A percentile compares a stretch with the other conserved stretches of the same genome.
These are phyloP conservation scores for Lophiostoma macrostomum DNA, from an alignment of 495 filamentous ascomycete genomes.

Conservation along the genomic window DNA sequence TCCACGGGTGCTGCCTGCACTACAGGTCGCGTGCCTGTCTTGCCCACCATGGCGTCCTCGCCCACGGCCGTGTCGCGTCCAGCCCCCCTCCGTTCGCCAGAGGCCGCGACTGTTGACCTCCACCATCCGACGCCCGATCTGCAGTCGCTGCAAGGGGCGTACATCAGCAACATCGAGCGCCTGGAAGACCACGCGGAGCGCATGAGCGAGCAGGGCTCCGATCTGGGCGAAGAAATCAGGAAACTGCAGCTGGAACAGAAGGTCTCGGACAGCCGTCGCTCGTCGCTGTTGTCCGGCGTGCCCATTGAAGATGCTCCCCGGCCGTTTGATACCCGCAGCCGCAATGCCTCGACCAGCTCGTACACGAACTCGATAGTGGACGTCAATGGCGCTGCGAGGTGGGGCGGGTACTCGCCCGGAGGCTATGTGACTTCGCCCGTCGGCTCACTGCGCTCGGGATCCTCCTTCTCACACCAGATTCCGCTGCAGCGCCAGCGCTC, in stretches of 20 bases:
- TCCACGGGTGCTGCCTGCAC: too few relatives aligned
- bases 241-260: slow-evolving; percentile 77
- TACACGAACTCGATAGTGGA: slow-evolving; percentile 64
- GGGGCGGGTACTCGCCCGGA: slow-evolving; percentile 68
- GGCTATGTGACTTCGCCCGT: slow-evolving; percentile 65
- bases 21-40: too few relatives aligned
- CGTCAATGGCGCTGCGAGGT: slow-evolving; percentile 61
- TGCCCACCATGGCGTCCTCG: slow-evolving; percentile 19
- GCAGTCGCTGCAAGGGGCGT: slow-evolving; percentile 69
- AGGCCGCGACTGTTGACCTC: slow-evolving; percentile 51
- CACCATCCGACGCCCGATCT: slow-evolving; percentile 75
- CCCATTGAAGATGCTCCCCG: slow-evolving; percentile 9
- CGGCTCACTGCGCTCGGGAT: slow-evolving; percentile 56
- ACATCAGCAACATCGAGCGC: slow-evolving; percentile 73
- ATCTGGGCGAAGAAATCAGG: slow-evolving; percentile 77
- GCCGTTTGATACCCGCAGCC: slow-evolving; percentile 36
- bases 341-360: slow-evolving; percentile 50
- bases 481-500: slow-evolving; percentile 54
- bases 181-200: slow-evolving; percentile 80
- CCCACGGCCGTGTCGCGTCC: slow-evolving; percentile 17
- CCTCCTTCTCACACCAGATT: slow-evolving; percentile 26
- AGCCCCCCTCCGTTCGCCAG: slow-evolving; percentile 48
- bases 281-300: slow-evolving; percentile 22
- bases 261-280: slow-evolving; percentile 46
- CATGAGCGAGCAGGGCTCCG: slow-evolving; percentile 70